Base-by-base conservation (phyloP, 768 basidiomycete species). In the Auriscalpium vulgare region DNA sequence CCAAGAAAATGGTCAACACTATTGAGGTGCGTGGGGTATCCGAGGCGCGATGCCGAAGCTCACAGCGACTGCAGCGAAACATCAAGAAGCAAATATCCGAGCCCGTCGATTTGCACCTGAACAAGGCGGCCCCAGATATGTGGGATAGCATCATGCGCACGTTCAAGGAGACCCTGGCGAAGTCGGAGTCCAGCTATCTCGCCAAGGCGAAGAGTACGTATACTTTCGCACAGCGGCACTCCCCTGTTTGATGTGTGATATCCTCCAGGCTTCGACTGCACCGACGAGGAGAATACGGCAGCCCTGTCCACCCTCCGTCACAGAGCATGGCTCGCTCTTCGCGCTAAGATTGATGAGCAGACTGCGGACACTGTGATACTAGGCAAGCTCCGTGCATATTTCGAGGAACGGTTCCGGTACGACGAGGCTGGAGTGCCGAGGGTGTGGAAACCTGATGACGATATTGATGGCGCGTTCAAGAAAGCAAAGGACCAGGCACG, bases 381-480 rank as follows among this genome's bases (percentile, higher is more conserved):
- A 10, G 81, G 83, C 60, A 95, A 91, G 71, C 75, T 99, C 36
- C 84, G 95, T 47, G 74, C 74, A 19, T 82, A 86, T 64, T 99
- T 99, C 63, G 97, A 99, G 68, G 97, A 99, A 65, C 80, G 84
- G 37, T 99, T 99, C 80, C 80, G 97, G 46, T 99, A 99, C 67
- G 95, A 98, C 60, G 90, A 91, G 48, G 72, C 82, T 1, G 95
- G 95, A 43, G 88, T 97, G 2, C 97, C 97, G 3, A 78, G 91
- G n/a, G 95, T 99, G 2, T 99, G 97, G 97, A 88, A 88, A 66
- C 95, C 95, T 0, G 91, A 89, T 9, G 97, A 99, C 65, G 97
- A 99, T 67, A 95, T 98, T 57, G 95, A 98, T 62, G 78, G 84
- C 17, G 87, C 89, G 2, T 99, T 95, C 79, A 89, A 81, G 68